phyloP scores from a whole-genome alignment of 2,329 filamentous ascomycete genomes.

The Alternaria tenuissima region DNA sequence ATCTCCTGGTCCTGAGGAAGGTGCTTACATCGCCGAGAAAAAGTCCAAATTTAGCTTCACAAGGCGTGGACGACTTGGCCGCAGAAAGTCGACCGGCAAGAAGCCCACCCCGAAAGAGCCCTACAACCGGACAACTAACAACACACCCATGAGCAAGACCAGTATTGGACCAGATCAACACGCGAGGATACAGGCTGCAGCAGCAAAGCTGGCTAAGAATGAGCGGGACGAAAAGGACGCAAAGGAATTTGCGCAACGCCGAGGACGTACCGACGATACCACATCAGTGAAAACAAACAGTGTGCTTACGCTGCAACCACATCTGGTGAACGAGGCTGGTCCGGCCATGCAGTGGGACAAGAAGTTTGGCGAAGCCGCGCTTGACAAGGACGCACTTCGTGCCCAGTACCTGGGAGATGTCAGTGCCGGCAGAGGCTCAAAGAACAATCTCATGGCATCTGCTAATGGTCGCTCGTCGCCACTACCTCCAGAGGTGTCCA shows the following conservation, averaged over 20 bases:
- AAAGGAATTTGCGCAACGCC: conserved; percentile 62
- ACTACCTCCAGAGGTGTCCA: conserved; percentile 37
- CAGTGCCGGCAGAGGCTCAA: conserved; percentile 73
- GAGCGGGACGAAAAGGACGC: conserved; percentile 66
- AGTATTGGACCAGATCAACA: conserved; percentile 92
- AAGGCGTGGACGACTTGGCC: conserved; percentile 72
- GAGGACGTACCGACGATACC: conserved; percentile 63
- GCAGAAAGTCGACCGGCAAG: conserved; percentile 60
- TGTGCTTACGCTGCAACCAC: conserved; percentile 84
- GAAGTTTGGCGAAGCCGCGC: conserved; percentile 90
- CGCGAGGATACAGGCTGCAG: conserved; percentile 90
- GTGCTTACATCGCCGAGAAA: conserved; percentile 93
- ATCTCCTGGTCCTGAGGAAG: conserved; percentile 81
- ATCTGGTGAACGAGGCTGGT: conserved; percentile 84
- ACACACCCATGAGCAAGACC: conserved; percentile 73
- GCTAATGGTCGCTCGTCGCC: conserved; percentile 45
- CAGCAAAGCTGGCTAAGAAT: conserved; percentile 79
- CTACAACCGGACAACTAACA: conserved; percentile 59
- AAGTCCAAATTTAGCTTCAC: conserved; percentile 89
- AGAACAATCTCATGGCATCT: conserved; percentile 52
- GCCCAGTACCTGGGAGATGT: conserved; percentile 83
- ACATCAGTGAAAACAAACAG: conserved; percentile 80
- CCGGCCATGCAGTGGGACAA: conserved; percentile 97
- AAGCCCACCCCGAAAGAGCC: conserved; percentile 58
- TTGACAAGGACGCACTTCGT: conserved; percentile 85